These are phyloP conservation scores for Colletotrichum orchidophilum DNA, from an alignment of 2,329 filamentous ascomycete genomes.

Conservation along the genomic window DNA sequence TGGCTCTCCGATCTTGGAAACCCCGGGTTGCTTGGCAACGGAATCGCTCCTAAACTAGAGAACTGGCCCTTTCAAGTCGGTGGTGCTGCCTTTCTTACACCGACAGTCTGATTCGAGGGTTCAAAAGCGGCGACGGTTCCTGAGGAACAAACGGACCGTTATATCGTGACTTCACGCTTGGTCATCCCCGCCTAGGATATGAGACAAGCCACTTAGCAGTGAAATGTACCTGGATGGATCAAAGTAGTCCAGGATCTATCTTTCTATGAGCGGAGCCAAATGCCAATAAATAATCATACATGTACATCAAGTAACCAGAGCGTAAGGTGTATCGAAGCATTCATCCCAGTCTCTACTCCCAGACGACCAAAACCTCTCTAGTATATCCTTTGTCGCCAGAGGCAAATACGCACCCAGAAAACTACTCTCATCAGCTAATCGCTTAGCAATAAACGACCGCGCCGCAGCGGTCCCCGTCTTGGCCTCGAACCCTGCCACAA, in stretches of 20 bases:
- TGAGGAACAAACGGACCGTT: neutral
- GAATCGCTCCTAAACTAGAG: slow-evolving; percentile 37
- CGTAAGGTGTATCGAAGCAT: slow-evolving; percentile 16
- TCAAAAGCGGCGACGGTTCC: neutral
- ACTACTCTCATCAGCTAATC: neutral
- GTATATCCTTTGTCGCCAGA: neutral
- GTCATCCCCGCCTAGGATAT: neutral
- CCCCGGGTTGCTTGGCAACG: slow-evolving; percentile 19
- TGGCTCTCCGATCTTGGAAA: neutral
- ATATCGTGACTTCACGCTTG: neutral
- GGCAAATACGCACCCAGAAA: neutral
- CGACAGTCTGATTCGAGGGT: slow-evolving; percentile 33
- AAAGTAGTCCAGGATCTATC: too few species aligned
- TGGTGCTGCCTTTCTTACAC: slow-evolving; percentile 46
- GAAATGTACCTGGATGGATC: too few species aligned
- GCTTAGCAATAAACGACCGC: neutral
- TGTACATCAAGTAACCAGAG: neutral
- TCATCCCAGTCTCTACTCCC: slow-evolving; percentile 4
- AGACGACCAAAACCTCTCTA: slow-evolving; percentile 19
- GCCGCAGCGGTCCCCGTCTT: neutral
- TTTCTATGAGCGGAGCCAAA: too few species aligned
- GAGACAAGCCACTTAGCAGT: too few species aligned
- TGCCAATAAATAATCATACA: neutral
- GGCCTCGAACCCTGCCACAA: slow-evolving; percentile 24
- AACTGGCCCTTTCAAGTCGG: slow-evolving; percentile 47